Base-by-base conservation (phyloP, 106 monocot species). In the Dactylorhiza incarnata region DNA sequence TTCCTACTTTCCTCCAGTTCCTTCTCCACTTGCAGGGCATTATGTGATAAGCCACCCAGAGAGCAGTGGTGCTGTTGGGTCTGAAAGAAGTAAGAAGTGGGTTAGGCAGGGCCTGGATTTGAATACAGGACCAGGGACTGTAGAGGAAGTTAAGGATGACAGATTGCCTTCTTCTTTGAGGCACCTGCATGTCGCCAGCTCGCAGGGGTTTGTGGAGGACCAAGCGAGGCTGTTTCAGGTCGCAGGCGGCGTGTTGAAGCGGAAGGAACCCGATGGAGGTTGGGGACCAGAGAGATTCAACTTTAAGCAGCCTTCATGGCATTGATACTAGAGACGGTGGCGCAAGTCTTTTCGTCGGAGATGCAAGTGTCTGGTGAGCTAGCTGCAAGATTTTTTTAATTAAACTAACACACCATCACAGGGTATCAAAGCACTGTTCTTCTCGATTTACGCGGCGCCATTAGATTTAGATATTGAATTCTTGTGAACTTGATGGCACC, bases 221-320 rank as follows among this genome's bases (percentile, higher is more conserved):
- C 85, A 80, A 71, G 63, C 59, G 3, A 86, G 88, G 73, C 72
- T 88, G 24, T 84, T 78, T 75, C 84, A 77, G 12, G 43, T 79
- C 8, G 77, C 62, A 10, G 84, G 85, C 74, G 79, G 79, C 14
- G 67, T 71, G 45, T 13, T 82, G 73, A 93, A 93, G 80, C 85
- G 90, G 73, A 87, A 89, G 74, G 93, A 93, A 61, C 87, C 87
- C 23, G 87, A 88, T 47, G 84, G 84, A 25, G 83, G 90, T 48
- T 86, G 90, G 93, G 93, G 86, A 73, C 47, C 77, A 6, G 91
- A 92, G 72, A 84, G 86, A 75, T 86, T 75, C 53, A 47, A 25
- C 7, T 89, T 85, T 81, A 92, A 89, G 75, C 82, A 83, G 50
- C 76, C 61, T 6, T 75, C 82, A 54, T 83, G 83, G 81, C 88